A percentile compares a stretch with the other conserved stretches of the same genome.
Evolutionary conservation across 345 rosid species (phyloP).

Genomic region (Eucalyptus pauciflora): DNA sequence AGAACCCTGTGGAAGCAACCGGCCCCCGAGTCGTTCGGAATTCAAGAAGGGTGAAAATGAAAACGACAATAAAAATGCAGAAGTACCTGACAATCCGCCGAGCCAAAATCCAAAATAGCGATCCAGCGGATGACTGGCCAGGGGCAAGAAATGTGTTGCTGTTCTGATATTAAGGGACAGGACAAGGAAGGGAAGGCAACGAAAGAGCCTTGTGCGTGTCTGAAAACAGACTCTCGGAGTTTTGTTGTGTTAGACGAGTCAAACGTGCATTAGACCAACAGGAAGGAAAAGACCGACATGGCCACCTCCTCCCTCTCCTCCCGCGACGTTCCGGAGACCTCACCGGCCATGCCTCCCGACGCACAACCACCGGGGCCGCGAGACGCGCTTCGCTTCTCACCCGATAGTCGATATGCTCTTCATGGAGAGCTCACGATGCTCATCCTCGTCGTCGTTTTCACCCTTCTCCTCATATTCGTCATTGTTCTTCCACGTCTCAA

Average conservation of each 20-base stretch:
- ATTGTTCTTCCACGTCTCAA: constrained; percentile 27
- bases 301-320: neutral
- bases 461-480: constrained; percentile 20
- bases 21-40: neutral
- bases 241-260: neutral
- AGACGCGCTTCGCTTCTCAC: constrained; percentile 1
- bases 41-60: neutral
- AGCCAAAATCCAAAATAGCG: neutral
- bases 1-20: neutral
- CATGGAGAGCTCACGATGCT: constrained; percentile 34
- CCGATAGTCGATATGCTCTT: constrained; percentile 23
- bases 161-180: neutral
- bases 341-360: neutral
- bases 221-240: neutral
- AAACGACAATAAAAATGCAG: neutral
- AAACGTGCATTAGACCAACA: neutral
- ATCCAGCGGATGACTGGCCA: neutral
- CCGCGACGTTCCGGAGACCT: neutral
- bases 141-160: neutral
- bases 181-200: neutral
- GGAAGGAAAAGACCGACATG: neutral
- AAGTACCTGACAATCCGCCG: neutral
- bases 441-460: constrained; percentile 13
- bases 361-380: neutral
- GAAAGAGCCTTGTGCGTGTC: neutral